phyloP scores from a whole-genome alignment of 768 basidiomycete species.

The Chlorophyllum brunneum region DNA sequence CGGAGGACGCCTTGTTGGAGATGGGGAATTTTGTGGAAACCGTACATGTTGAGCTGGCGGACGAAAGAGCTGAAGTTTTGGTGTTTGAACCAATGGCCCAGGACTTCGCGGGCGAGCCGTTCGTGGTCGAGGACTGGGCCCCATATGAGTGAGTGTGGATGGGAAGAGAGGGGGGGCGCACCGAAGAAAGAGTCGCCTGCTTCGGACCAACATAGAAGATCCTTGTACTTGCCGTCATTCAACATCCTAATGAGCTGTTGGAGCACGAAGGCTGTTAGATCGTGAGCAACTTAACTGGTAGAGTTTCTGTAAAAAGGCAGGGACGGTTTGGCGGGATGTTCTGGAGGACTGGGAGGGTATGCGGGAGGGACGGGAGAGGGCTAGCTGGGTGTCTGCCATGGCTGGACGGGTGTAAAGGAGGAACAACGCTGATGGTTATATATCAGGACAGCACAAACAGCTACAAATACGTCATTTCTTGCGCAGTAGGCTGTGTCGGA shows the following conservation, averaged over 20 bases:
- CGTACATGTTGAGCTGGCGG: constrained; percentile 94
- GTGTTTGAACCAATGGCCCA: constrained; percentile 98
- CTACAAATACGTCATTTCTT: constrained; percentile 1
- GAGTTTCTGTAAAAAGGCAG: constrained; percentile 90
- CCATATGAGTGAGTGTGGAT: not conserved
- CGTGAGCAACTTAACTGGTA: constrained; percentile 55
- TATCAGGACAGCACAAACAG: not conserved
- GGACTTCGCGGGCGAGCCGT: constrained; percentile 76
- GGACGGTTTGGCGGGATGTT: constrained; percentile 39
- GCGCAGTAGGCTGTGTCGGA: not conserved
- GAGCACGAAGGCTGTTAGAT: constrained; percentile 9
- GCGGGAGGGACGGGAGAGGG: constrained; percentile 42
- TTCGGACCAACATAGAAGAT: constrained; percentile 90
- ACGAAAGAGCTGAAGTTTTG: constrained; percentile 92
- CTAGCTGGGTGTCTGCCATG: constrained; percentile 56
- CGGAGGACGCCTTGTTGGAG: constrained; percentile 92
- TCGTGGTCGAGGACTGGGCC: constrained; percentile 70
- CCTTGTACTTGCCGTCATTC: constrained; percentile 75
- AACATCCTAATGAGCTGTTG: constrained; percentile 66
- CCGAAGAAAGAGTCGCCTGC: constrained; percentile 92
- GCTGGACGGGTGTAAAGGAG: constrained; percentile 1
- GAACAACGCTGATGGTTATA: not conserved
- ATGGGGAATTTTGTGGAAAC: constrained; percentile 93
- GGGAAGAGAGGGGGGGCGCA: constrained; percentile 24
- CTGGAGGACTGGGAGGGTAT: constrained; percentile 27